phyloP scores from a whole-genome alignment of 2,329 filamentous ascomycete genomes.

The Botrytis deweyae region DNA sequence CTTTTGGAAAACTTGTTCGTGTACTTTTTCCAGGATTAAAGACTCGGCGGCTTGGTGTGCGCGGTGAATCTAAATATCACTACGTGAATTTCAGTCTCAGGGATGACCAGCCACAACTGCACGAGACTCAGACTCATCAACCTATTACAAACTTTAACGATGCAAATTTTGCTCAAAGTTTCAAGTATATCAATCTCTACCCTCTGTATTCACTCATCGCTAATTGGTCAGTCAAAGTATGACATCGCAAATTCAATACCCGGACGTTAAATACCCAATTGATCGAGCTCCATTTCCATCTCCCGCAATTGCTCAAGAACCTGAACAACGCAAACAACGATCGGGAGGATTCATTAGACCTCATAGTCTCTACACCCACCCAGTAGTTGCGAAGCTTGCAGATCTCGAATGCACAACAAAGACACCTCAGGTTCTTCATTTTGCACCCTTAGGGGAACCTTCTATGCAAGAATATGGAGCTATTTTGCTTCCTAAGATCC shows the following conservation, averaged over 20 bases:
- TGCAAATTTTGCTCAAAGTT: conserved; percentile 48
- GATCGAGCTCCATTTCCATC: conserved; percentile 44
- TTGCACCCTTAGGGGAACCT: conserved; percentile 58
- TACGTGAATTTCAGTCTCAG: conserved; percentile 69
- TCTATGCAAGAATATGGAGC: conserved; percentile 63
- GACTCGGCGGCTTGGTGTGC: conserved; percentile 85
- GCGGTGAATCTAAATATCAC: conserved; percentile 98
- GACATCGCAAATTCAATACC: conserved; percentile 33
- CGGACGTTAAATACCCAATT: conserved; percentile 38
- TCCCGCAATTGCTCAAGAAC: conserved; percentile 41
- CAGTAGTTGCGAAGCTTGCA: conserved; percentile 55
- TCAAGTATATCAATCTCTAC: conserved; percentile 46
- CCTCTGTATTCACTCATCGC: conserved; percentile 6
- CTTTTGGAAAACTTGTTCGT: conserved; percentile 94
- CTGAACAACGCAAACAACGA: conserved; percentile 34
- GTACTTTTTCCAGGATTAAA: conserved; percentile 95
- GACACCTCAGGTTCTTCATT: conserved; percentile 58
- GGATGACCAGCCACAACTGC: conserved; percentile 48
- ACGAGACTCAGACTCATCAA: conserved; percentile 46
- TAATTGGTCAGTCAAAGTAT: conserved; percentile 35
- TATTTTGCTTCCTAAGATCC: conserved; percentile 81
- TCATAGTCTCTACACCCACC: conserved; percentile 60
- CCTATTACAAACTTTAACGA: conserved; percentile 53
- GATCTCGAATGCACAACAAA: conserved; percentile 60
- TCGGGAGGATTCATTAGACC: conserved; percentile 40